Evolutionary conservation across 805 yeast species (phyloP).

Genomic region (Nakazawaea ernobii): DNA sequence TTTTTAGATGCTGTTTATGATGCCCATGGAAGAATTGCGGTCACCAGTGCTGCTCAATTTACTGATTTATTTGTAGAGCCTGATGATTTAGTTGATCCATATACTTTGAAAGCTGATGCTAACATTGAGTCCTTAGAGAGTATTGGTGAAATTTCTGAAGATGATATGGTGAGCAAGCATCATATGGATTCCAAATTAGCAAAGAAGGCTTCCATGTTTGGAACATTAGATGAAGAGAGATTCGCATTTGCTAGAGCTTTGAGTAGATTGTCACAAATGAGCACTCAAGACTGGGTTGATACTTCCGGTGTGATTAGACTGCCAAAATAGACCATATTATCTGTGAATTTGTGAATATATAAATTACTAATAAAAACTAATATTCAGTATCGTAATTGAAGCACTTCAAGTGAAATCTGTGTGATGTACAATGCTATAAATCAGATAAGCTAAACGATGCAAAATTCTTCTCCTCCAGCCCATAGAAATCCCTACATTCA

Average conservation of each 20-base stretch:
- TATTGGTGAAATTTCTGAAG: conserved; percentile 29
- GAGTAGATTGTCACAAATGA: conserved; percentile 88
- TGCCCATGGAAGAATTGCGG: conserved; percentile 80
- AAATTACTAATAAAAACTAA: neutral
- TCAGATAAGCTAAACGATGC: neutral
- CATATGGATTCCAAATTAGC: conserved; percentile 73
- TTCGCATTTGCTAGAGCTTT: conserved; percentile 96
- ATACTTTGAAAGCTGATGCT: conserved; percentile 26
- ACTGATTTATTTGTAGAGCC: conserved; percentile 83
- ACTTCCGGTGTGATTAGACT: conserved; percentile 2
- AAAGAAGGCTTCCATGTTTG: conserved; percentile 69
- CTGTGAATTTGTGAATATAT: conserved; percentile 2
- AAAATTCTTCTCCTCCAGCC: conserved; percentile 5
- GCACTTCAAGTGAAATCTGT: too few species aligned
- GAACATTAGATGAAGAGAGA: conserved; percentile 80
- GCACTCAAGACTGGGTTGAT: conserved; percentile 88
- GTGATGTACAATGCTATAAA: neutral
- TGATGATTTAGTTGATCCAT: conserved; percentile 47
- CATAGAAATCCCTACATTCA: conserved; percentile 42
- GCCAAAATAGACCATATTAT: conserved; percentile 4
- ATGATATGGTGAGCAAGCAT: conserved; percentile 64
- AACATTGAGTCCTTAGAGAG: conserved; percentile 20
- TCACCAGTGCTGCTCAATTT: conserved; percentile 84
- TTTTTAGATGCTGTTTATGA: conserved; percentile 95
- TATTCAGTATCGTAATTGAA: neutral